Evolutionary conservation across 768 basidiomycete species (phyloP).

Genomic region (Amanita thiersii): DNA sequence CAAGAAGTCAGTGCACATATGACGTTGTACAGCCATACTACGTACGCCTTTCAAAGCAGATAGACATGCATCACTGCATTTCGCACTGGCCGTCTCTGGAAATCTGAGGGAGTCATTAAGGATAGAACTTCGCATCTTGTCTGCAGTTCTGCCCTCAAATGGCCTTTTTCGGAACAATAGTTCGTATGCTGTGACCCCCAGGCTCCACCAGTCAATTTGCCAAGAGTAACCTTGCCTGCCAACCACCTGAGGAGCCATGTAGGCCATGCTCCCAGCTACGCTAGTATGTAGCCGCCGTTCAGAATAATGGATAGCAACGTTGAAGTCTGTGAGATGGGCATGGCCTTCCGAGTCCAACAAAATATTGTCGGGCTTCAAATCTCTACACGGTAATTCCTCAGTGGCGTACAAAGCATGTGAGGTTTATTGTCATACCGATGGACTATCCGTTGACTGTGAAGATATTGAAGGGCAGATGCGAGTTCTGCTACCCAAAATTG

Average conservation of each 20-base stretch:
- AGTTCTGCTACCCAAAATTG: constrained; percentile 90
- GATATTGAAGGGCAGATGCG: constrained; percentile 74
- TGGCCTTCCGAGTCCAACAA: constrained; percentile 90
- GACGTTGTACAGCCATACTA: constrained; percentile 13
- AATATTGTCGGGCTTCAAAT: constrained; percentile 97
- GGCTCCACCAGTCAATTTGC: constrained; percentile 93
- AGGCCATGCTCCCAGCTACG: constrained; percentile 97
- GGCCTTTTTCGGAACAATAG: constrained; percentile 78
- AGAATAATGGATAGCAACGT: constrained; percentile 97
- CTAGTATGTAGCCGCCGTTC: constrained; percentile 82
- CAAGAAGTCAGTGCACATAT: constrained; percentile 13
- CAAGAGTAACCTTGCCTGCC: constrained; percentile 88
- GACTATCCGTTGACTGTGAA: constrained; percentile 87
- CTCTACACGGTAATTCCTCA: constrained; percentile 39
- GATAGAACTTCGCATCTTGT: constrained; percentile 85
- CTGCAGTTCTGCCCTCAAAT: constrained; percentile 85
- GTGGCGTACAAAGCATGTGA: constrained; percentile 2
- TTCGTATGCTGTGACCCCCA: constrained; percentile 87
- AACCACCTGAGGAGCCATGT: constrained; percentile 99
- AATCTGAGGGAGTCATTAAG: constrained; percentile 71
- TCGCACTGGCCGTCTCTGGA: constrained; percentile 57
- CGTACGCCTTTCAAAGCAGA: constrained; percentile 61
- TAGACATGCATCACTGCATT: constrained; percentile 60
- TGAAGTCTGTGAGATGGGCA: constrained; percentile 97
- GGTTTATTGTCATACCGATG: constrained; percentile 63